Evolutionary conservation across 345 rosid genomes (phyloP).

Genomic region (Linum lewisii): DNA sequence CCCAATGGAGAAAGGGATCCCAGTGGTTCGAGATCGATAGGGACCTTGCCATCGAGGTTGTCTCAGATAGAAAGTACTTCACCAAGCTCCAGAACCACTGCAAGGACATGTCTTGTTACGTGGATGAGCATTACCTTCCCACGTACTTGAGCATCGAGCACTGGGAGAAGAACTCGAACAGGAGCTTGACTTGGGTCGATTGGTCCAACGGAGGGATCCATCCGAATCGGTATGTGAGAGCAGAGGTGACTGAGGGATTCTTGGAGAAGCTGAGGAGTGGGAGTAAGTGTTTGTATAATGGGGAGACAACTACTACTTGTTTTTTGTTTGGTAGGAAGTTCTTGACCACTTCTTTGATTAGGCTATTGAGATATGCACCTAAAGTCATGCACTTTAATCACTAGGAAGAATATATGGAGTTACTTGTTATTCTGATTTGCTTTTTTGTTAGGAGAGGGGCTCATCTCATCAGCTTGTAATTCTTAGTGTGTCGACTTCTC

Average conservation of each 20-base stretch:
- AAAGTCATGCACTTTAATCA: conserved; percentile 17
- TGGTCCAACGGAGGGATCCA: conserved; percentile 80
- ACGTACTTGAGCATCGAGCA: conserved; percentile 41
- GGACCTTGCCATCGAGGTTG: conserved; percentile 41
- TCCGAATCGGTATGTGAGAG: conserved; percentile 38
- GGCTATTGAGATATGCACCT: conserved; percentile 56
- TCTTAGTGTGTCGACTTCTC: no score
- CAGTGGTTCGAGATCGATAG: conserved; percentile 82
- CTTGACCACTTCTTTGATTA: conserved; percentile 38
- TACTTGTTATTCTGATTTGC: no score
- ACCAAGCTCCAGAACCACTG: conserved; percentile 49
- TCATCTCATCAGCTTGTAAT: no score
- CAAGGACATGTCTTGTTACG: conserved; percentile 35
- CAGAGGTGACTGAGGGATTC: conserved; percentile 38
- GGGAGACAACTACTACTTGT: conserved; percentile 41
- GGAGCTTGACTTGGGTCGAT: conserved; percentile 75
- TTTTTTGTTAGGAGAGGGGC: no score
- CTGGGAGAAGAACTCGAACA: conserved; percentile 38
- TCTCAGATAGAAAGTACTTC: conserved; percentile 49
- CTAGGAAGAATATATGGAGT: no score
- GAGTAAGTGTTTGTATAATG: conserved; percentile 43
- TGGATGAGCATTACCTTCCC: conserved; percentile 78
- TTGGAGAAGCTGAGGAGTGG: conserved; percentile 45
- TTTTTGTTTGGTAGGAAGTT: conserved; percentile 78
- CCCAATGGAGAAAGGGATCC: conserved; percentile 79